phyloP scores from a whole-genome alignment of 257 asterid species.

The Fraxinus quadrangulata region DNA sequence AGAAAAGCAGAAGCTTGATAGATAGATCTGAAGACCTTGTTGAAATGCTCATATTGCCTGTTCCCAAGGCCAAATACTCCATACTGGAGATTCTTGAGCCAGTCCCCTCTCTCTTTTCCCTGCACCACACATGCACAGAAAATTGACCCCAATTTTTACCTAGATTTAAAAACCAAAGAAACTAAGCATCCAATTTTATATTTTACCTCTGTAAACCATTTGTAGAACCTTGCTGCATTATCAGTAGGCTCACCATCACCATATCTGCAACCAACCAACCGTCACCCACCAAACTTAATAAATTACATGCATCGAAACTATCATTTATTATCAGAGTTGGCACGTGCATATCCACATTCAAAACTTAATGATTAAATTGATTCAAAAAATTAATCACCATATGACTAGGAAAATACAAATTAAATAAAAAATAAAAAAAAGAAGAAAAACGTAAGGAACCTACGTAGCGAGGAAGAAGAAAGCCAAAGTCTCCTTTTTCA shows the following conservation, averaged over 20 bases:
- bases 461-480: constrained; percentile 98
- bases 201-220: constrained; percentile 92
- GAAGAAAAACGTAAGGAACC: constrained; percentile 32
- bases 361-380: background rate
- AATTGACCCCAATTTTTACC: constrained; percentile 26
- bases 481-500: constrained; percentile 75
- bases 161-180: constrained; percentile 17
- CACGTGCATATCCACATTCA: constrained; percentile 10
- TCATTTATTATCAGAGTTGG: constrained; percentile 21
- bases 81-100: constrained; percentile 75
- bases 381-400: background rate
- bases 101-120: constrained; percentile 80
- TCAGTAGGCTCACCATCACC: constrained; percentile 99
- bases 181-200: background rate
- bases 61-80: constrained; percentile 99
- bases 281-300: constrained; percentile 50
- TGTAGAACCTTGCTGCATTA: constrained; percentile 95
- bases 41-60: constrained; percentile 98
- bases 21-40: constrained; percentile 59
- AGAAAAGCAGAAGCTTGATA: background rate
- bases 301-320: constrained; percentile 22
- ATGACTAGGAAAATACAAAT: background rate
- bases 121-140: constrained; percentile 30
- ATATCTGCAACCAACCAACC: constrained; percentile 67
- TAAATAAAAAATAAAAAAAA: background rate